Evolutionary conservation across 257 asterid species (phyloP), one percentile per base, ranked within the genome.

Genomic region (Dorcoceras hygrometricum): DNA sequence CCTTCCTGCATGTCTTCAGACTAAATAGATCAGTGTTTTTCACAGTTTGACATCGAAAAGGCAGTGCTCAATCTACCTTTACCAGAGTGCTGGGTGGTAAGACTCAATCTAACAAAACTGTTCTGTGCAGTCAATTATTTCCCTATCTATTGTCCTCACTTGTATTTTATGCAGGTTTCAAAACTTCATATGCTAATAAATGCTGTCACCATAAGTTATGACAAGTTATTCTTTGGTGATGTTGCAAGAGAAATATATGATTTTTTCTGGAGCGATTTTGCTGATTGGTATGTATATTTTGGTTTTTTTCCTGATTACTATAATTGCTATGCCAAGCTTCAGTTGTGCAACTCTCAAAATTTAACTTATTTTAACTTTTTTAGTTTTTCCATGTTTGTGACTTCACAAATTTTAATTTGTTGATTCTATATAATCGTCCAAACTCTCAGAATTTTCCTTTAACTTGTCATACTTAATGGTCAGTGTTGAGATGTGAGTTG

Each of bases 61-160:
- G 78, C 81, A 11, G 72, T 93, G 74, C 70, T 59, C 31, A 61
- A 80, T 71, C 91, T 93, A 54, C 95, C 99, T 76, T 78, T 93
- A 79, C 85, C 95, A 56, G 99, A 93, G 81, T 88, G 99, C 78
- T 93, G 99, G 99, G 99, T 77, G 96, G 97, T 93, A 85, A 84
- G 94, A 72, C 66, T 64, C 57, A 50, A 62, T 43, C 27, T 66
- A 26, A 63, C 56, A 55, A 57, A 11, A 59, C 68, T 57, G 63
- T 61, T 67, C 54, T 22, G 56, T 72, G 53, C 63, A 20, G 5
- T 43, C 57, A 27, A 28, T 62, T 28, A 16, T 55, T 75, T 51
- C 36, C 20, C 27, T 70, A 53, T 66, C 59, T 34, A 65, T 70
- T 71, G 55, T 54, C 65, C 32, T 72, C 62, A 62, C 62, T 67